These are phyloP conservation scores for Saksenaea oblongispora DNA, from an alignment of 371 early-diverging fungal genomes.

Conservation along the genomic window DNA sequence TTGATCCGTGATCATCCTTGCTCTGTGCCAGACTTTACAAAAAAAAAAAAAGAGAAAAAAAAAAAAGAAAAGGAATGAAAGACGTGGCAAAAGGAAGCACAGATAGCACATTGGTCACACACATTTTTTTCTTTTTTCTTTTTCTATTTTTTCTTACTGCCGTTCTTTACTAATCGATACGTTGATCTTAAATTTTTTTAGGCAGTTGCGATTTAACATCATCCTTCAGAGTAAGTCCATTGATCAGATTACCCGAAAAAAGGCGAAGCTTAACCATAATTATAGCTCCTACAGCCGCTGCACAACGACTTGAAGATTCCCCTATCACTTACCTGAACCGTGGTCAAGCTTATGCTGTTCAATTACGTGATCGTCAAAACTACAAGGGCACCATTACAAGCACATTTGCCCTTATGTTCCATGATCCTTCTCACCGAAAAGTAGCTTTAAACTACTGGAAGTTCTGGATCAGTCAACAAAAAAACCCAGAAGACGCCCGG, in stretches of 20 bases:
- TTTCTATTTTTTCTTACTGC: too few relatives aligned
- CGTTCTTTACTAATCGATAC: not conserved
- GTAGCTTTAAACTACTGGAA: slow-evolving; percentile 74
- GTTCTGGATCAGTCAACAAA: slow-evolving; percentile 79
- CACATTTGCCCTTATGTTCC: slow-evolving; percentile 70
- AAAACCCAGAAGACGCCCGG: slow-evolving; percentile 58
- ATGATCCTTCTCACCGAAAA: slow-evolving; percentile 71
- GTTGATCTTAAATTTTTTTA: slow-evolving; percentile 2
- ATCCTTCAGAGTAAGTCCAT: slow-evolving; percentile 4
- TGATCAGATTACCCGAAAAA: not conserved
- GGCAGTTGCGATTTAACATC: slow-evolving; percentile 2
- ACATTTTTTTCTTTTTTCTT: not conserved
- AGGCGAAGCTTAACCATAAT: not conserved
- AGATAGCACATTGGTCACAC: slow-evolving; percentile 3
- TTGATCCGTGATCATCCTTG: not conserved
- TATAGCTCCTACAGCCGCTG: slow-evolving; percentile 41
- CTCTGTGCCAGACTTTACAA: not conserved
- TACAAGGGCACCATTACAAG: slow-evolving; percentile 52
- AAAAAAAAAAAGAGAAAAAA: not conserved
- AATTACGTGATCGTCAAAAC: slow-evolving; percentile 36
- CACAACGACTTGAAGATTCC: slow-evolving; percentile 35
- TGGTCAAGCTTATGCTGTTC: slow-evolving; percentile 60
- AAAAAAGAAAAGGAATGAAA: too few relatives aligned
- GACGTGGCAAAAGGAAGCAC: slow-evolving; percentile 4
- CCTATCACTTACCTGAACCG: slow-evolving; percentile 69